Evolutionary conservation across 2,329 filamentous ascomycete genomes (phyloP), one percentile per base, ranked within the genome.

Genomic region (Colletotrichum orchidophilum): DNA sequence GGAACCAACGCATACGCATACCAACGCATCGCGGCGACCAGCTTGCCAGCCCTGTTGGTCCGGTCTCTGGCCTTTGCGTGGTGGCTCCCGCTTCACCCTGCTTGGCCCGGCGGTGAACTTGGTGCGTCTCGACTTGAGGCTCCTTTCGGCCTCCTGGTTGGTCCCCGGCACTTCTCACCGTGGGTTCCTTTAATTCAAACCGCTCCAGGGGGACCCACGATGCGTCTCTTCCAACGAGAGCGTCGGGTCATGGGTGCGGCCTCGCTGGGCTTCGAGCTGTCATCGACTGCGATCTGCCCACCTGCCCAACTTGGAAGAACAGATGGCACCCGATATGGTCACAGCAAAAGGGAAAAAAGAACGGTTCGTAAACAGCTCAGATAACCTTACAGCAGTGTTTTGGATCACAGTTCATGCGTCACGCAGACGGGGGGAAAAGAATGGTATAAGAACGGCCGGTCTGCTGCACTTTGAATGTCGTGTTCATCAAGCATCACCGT

Each of bases 101-200:
- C n/a, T n/a, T 31, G 39, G 21, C 58, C 54, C 26, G 26, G 33
- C 12, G 35, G 21, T n/a, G 35, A 21, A 26, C n/a, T 21, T 27
- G 21, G 24, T 59, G 24, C 46, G 68, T 71, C 52, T 57, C 52
- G 57, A 39, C 58, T 53, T 71, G 64, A 63, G 58, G 58, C 64
- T 69, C 53, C 4, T 13, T 49, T 21, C 27, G 9, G 31, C 9
- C 57, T n/a, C 8, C 31, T 69, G 69, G 65, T 71, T 71, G 69
- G 64, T 49, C 26, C 21, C 46, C 59, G 59, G 58, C 53, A 62
- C 21, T 62, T 52, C 24, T 61, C 35, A 24, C 53, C 53, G 15
- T 33, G 35, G 59, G 50, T 59, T 42, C 65, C 58, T 71, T 69
- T 69, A 69, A 69, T 71, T 71, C 69, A 71, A 71, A 35, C 59